Base-by-base conservation (phyloP, 805 yeast species). In the Debaryomyces hansenii region DNA sequence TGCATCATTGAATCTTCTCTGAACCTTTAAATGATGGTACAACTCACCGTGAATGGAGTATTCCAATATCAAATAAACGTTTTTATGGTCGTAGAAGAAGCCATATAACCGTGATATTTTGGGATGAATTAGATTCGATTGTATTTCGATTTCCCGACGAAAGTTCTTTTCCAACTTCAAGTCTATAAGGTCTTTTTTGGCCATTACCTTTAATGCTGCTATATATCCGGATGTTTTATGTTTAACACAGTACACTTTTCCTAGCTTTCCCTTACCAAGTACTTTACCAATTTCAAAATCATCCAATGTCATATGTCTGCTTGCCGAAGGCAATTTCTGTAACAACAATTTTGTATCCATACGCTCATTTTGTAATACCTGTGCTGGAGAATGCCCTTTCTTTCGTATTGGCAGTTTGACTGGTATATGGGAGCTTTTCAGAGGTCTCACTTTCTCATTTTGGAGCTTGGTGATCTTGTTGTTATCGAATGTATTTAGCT, bases 251-350 rank as follows among this genome's bases (percentile, higher is more conserved):
- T 90, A 91, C 1, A 94, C 98, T 57, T 82, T 83, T 7, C 99
- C 99, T 58, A 91, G 84, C 63, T 90, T 90, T 5, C 99, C 99
- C 60, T 88, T 90, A 0, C 98, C 99, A 41, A 92, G 74, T 47
- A 85, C 83, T 44, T 84, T 79, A 14, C 97, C 98, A 37, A 92
- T 77, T 55, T 90, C 96, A 66, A 92, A 92, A 59, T 88, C 94
- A 24, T 72, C 66, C 18, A 83, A 64, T 0, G 76, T 54, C 44
- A 53, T 29, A 9, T 21, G 14, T 18, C 20, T 39, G 32, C 33
- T 20, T 12, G 27, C 33, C 11, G 34, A n/a, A 15, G 38, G 38
- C 31, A 37, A 21, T 15, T 37, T 20, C 15, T 12, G n/a, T 15
- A 28, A 28, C 12, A 18, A 27, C 12, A 16, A 24, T 20, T 39